These are phyloP conservation scores for Macrophomina pseudophaseolina DNA, from an alignment of 2,329 filamentous ascomycete genomes.

Conservation along the genomic window DNA sequence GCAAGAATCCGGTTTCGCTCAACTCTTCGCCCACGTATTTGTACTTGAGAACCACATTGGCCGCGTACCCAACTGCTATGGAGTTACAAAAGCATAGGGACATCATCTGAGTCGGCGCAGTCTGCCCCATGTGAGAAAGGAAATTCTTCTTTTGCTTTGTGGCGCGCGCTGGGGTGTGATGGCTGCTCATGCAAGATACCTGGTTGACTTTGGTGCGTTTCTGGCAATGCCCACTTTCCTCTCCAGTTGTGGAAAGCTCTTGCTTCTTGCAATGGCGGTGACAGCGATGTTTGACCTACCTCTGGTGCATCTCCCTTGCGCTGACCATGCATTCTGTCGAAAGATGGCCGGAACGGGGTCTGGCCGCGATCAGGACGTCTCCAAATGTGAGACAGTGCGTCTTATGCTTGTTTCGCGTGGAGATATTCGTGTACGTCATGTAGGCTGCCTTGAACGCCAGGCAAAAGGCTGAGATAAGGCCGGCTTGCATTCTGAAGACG, in stretches of 20 bases:
- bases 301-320: slow-evolving; percentile 33
- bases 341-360: slow-evolving; percentile 34
- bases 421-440: slow-evolving; percentile 36
- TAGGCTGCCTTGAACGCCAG: slow-evolving; percentile 37
- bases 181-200: slow-evolving; percentile 30
- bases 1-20: neutral
- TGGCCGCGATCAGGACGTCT: slow-evolving; percentile 38
- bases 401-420: slow-evolving; percentile 34
- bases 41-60: neutral
- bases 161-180: slow-evolving; percentile 36
- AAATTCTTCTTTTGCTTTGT: slow-evolving; percentile 39
- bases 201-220: slow-evolving; percentile 37
- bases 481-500: slow-evolving; percentile 34
- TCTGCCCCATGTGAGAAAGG: slow-evolving; percentile 37
- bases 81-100: neutral
- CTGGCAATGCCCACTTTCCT: slow-evolving; percentile 40
- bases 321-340: slow-evolving; percentile 39
- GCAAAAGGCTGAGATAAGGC: slow-evolving; percentile 34
- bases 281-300: slow-evolving; percentile 34
- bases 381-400: slow-evolving; percentile 38
- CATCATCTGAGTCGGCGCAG: slow-evolving; percentile 36
- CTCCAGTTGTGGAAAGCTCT: slow-evolving; percentile 27
- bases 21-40: neutral
- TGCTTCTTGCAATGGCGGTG: slow-evolving; percentile 37
- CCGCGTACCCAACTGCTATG: neutral